A percentile compares a stretch with the other conserved stretches of the same genome.
These are phyloP conservation scores for Asterochloris sp. DNA, from an alignment of 139 green algal species.

Conservation along the genomic window DNA sequence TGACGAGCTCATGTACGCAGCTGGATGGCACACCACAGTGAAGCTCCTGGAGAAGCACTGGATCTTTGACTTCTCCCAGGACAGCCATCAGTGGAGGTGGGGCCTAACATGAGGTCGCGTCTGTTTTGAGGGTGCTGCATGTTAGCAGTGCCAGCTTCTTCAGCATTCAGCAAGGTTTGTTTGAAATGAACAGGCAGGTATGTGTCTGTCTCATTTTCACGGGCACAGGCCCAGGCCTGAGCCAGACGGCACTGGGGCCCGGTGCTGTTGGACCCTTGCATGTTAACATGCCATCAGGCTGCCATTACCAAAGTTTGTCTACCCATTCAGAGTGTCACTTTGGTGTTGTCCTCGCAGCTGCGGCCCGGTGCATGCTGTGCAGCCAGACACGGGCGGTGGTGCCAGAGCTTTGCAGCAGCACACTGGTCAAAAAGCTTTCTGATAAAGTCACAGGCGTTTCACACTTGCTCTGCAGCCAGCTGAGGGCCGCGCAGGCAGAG, in stretches of 20 bases:
- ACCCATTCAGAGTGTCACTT: too few relatives aligned
- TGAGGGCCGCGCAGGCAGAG: neutral
- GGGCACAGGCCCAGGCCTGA: neutral
- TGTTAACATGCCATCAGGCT: too few relatives aligned
- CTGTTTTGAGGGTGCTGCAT: neutral
- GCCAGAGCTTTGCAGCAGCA: neutral
- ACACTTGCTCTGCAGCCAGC: neutral
- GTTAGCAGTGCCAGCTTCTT: neutral
- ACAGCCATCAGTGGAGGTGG: neutral
- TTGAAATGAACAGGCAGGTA: neutral
- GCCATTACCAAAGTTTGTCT: too few relatives aligned
- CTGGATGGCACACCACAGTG: conserved; percentile 8
- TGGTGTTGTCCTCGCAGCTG: neutral
- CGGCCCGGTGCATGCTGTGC: neutral
- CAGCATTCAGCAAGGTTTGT: neutral
- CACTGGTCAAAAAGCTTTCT: neutral
- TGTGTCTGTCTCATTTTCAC: neutral
- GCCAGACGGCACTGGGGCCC: neutral
- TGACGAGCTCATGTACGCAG: neutral
- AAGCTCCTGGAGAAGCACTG: conserved; percentile 10
- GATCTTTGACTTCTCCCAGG: conserved; percentile 5
- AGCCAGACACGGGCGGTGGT: neutral
- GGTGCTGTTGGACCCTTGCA: neutral
- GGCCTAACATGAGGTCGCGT: neutral
- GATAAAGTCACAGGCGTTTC: neutral